Conservation (phyloP, 2,329 filamentous ascomycete species). For the Orbilia oligospora region DNA sequence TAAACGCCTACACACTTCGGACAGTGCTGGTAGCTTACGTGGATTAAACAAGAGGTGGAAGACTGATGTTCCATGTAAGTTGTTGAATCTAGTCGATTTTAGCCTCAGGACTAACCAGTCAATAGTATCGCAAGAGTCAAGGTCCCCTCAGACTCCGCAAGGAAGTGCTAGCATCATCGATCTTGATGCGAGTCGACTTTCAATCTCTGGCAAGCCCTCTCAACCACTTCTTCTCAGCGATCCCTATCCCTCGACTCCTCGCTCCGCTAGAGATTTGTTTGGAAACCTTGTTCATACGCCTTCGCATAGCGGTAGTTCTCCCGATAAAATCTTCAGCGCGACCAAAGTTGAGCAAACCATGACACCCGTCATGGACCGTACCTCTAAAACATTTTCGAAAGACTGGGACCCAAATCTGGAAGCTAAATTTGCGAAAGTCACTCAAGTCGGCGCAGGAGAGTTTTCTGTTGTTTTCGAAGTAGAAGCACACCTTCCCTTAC, state of each 20-base stretch:
- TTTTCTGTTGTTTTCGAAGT: conserved; percentile 95
- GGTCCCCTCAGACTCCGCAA: conserved; percentile 70
- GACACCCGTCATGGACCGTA: conserved; percentile 80
- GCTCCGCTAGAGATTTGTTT: conserved; percentile 67
- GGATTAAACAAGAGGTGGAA: conserved; percentile 56
- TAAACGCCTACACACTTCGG: conserved; percentile 53
- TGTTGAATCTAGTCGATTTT: not conserved
- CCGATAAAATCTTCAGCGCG: conserved; percentile 70
- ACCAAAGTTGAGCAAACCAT: conserved; percentile 72
- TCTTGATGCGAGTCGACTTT: conserved; percentile 84
- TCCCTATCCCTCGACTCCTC: conserved; percentile 49
- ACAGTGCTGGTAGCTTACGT: conserved; percentile 52
- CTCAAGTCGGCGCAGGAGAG: conserved; percentile 86
- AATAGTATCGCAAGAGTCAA: conserved; percentile 53
- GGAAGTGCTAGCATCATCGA: conserved; percentile 70
- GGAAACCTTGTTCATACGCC: conserved; percentile 49
- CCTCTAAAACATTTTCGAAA: conserved; percentile 71
- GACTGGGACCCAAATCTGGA: conserved; percentile 72
- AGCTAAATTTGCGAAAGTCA: conserved; percentile 82
- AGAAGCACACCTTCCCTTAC: conserved; percentile 67
- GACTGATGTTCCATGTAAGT: conserved; percentile 46
- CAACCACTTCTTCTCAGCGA: conserved; percentile 39
- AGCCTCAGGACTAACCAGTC: conserved; percentile 65
- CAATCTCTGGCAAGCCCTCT: conserved; percentile 75
- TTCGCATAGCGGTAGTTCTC: conserved; percentile 63